Conservation (phyloP, 306 rosid species). For the Pueraria montana region DNA sequence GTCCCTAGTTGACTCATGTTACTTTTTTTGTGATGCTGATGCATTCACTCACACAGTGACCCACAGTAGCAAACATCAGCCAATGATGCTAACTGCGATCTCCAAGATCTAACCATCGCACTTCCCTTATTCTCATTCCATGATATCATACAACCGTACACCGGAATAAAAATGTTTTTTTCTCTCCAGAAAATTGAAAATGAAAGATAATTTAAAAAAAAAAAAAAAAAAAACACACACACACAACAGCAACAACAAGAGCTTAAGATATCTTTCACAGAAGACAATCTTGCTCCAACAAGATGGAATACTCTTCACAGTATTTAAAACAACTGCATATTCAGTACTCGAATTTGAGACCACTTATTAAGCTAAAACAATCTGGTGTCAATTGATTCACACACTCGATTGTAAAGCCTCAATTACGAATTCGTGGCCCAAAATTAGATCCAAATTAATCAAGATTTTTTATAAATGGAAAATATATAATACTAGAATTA, state of each 20-base stretch:
- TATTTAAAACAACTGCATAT: not conserved
- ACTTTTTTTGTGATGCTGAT: slow-evolving; percentile 34
- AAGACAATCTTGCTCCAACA: too few relatives aligned
- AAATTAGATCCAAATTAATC: slow-evolving; percentile 62
- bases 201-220: not conserved
- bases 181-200: not conserved
- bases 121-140: not conserved
- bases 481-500: not conserved
- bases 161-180: not conserved
- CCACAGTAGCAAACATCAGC: slow-evolving; percentile 36
- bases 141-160: slow-evolving; percentile 20
- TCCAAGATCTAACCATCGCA: slow-evolving; percentile 55
- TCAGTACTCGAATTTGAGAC: not conserved
- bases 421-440: not conserved
- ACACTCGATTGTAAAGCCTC: too few relatives aligned
- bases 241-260: too few relatives aligned
- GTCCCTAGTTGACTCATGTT: slow-evolving; percentile 31
- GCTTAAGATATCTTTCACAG: not conserved
- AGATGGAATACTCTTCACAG: too few relatives aligned
- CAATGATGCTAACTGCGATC: slow-evolving; percentile 39
- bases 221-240: too few relatives aligned
- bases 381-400: too few relatives aligned
- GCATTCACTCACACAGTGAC: slow-evolving; percentile 36
- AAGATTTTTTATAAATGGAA: not conserved
- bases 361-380: not conserved